Evolutionary conservation across 2,329 filamentous ascomycete species (phyloP).

Genomic region (Fusarium torreyae): DNA sequence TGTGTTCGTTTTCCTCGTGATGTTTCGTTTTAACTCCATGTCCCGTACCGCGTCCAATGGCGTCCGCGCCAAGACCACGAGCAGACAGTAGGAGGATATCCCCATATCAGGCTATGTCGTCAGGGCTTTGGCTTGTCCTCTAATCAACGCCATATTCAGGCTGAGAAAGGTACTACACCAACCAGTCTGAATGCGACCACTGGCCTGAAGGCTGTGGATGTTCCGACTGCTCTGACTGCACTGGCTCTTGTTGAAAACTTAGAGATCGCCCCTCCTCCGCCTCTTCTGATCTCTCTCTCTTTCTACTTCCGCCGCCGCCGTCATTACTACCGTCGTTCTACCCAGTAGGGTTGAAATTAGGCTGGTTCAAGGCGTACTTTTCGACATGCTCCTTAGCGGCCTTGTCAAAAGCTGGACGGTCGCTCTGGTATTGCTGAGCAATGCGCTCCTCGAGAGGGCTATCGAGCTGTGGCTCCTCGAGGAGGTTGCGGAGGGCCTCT

Average conservation of each 20-base stretch:
- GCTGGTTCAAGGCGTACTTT: slow-evolving; percentile 74
- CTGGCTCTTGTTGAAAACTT: background rate
- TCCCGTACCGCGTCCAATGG: background rate
- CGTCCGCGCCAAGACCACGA: background rate
- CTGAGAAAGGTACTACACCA: no score
- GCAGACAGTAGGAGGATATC: background rate
- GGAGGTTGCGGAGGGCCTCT: slow-evolving; percentile 80
- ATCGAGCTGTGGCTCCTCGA: slow-evolving; percentile 87
- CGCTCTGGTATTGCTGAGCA: slow-evolving; percentile 84
- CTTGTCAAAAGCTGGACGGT: slow-evolving; percentile 79
- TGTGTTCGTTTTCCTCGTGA: slow-evolving; percentile 5
- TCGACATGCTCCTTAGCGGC: slow-evolving; percentile 81
- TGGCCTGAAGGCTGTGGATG: no score
- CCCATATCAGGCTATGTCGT: background rate
- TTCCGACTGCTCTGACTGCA: no score
- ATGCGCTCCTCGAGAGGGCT: slow-evolving; percentile 91
- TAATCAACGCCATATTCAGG: background rate
- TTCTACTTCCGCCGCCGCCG: no score
- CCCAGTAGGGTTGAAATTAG: slow-evolving; percentile 54
- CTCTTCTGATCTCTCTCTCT: background rate
- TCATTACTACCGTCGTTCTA: slow-evolving; percentile 10
- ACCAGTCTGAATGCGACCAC: no score
- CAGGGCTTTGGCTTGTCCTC: no score
- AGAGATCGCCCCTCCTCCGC: no score
- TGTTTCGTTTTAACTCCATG: background rate